Percentiles rank a stretch among this genome's conserved stretches.
Conservation (phyloP, 305 asterid genomes). For the Coffea humblotiana region DNA sequence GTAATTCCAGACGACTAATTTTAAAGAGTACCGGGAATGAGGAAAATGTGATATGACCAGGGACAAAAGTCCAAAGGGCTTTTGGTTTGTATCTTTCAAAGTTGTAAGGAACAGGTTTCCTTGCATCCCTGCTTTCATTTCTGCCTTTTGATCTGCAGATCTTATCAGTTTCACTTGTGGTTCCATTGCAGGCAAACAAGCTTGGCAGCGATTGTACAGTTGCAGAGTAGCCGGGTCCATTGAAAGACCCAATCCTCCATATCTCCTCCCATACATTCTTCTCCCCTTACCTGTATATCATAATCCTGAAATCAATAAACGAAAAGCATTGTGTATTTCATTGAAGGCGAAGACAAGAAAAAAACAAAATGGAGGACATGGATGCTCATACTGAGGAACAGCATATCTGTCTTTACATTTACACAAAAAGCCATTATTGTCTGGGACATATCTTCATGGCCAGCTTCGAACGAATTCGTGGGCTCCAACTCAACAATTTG, state of each 20-base stretch:
- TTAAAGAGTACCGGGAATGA: neutral
- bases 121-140: conserved; percentile 15
- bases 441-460: conserved; percentile 25
- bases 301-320: conserved; percentile 2
- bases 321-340: conserved; percentile 15
- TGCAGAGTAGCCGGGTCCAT: conserved; percentile 2
- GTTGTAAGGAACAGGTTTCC: conserved; percentile 3
- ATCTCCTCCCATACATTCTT: conserved; percentile 25
- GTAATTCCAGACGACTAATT: neutral
- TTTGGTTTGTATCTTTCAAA: neutral
- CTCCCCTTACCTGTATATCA: conserved; percentile 11
- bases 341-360: conserved; percentile 11
- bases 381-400: conserved; percentile 29
- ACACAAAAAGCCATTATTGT: conserved; percentile 18
- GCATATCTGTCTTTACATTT: conserved; percentile 13
- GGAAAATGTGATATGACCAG: neutral
- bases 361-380: conserved; percentile 18
- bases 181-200: conserved; percentile 19
- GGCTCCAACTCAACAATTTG: conserved; percentile 13
- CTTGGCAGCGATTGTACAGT: conserved; percentile 19
- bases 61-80: conserved; percentile 10
- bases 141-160: conserved; percentile 24
- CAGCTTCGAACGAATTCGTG: conserved; percentile 19
- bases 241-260: conserved; percentile 17
- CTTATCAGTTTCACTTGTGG: conserved; percentile 28